Base-by-base conservation (phyloP, 2,329 filamentous ascomycete species). In the Cercospora sp. region DNA sequence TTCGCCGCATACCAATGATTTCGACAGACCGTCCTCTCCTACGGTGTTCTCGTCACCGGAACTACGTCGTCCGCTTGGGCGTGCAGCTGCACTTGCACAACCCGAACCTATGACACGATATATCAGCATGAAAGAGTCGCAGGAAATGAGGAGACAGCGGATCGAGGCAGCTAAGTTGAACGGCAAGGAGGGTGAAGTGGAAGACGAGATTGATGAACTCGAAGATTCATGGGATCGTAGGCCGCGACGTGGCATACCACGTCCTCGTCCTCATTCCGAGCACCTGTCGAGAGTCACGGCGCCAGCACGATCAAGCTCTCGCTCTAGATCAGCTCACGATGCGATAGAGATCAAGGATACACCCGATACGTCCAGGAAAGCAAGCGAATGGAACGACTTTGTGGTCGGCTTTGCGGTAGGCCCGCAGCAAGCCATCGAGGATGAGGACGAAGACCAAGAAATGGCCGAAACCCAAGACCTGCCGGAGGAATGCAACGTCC, bases 51-150 rank as follows among this genome's bases (percentile, higher is more conserved):
- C 62, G 16, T 64, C 62, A 18, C 62, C 62, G 7, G 36, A 45
- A 16, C 51, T 58, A 16, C 53, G 36, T 20, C 31, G 31, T n/a
- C 33, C 20, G 53, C 62, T 20, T 42, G 51, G 31, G n/a, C 23
- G 16, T 45, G 12, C 33, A 26, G n/a, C 26, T 10, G n/a, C 51
- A 36, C 58, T 5, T 30, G 53, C 33, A 23, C 36, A 53, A 18
- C 16, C 23, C n/a, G 62, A 64, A 20, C 62, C 62, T 3, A 42
- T 58, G 36, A 55, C 58, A 55, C 39, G 28, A 20, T 65, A 65
- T 16, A 77, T 78, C 39, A 80, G 80, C 30, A 81, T 82, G 78
- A 77, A 79, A 62, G 79, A 83, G 68, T 82, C 81, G 33, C 81
- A 83, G 59, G 80, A 82, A 65, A 39, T 58, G 51, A 63, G 60